Evolutionary conservation across 2,329 filamentous ascomycete genomes (phyloP).

Genomic region (Colletotrichum gigasporum): DNA sequence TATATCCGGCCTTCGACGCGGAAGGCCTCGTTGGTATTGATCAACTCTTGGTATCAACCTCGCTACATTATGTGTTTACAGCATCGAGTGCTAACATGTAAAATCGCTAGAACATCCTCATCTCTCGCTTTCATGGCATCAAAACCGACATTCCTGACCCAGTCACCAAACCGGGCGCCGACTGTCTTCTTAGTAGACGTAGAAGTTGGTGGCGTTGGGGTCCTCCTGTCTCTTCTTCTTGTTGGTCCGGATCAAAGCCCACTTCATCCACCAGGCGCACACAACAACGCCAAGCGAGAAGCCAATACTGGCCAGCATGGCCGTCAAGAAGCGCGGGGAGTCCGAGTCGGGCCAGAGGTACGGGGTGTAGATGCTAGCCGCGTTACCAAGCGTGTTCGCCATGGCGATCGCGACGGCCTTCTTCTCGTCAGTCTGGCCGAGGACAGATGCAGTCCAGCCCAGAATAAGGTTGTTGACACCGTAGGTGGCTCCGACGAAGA

Average conservation of each 20-base stretch:
- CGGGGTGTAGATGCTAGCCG: conserved; percentile 32
- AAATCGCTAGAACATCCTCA: background rate
- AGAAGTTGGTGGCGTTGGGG: conserved; percentile 38
- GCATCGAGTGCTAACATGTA: background rate
- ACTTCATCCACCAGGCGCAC: conserved; percentile 47
- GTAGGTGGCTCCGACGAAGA: conserved; percentile 43
- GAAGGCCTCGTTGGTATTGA: background rate
- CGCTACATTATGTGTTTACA: background rate
- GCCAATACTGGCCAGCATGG: conserved; percentile 36
- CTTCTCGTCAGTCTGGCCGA: conserved; percentile 57
- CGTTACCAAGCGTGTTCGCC: conserved; percentile 31
- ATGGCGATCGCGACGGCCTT: conserved; percentile 53
- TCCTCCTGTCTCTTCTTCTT: conserved; percentile 40
- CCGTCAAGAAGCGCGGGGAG: conserved; percentile 28
- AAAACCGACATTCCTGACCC: too few relatives aligned
- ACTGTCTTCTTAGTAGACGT: conserved; percentile 36
- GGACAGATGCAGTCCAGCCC: conserved; percentile 50
- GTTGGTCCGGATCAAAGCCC: conserved; percentile 46
- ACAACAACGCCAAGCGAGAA: conserved; percentile 45
- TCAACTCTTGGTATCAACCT: background rate
- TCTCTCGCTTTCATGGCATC: background rate
- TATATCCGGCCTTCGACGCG: too few relatives aligned
- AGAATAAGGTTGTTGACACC: conserved; percentile 55
- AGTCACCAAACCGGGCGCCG: background rate
- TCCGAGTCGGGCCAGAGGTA: conserved; percentile 33